A percentile compares a stretch with the other conserved stretches of the same genome.
Evolutionary conservation across 1,284 basidiomycete species (phyloP).

Genomic region (Phlebopus sp.): DNA sequence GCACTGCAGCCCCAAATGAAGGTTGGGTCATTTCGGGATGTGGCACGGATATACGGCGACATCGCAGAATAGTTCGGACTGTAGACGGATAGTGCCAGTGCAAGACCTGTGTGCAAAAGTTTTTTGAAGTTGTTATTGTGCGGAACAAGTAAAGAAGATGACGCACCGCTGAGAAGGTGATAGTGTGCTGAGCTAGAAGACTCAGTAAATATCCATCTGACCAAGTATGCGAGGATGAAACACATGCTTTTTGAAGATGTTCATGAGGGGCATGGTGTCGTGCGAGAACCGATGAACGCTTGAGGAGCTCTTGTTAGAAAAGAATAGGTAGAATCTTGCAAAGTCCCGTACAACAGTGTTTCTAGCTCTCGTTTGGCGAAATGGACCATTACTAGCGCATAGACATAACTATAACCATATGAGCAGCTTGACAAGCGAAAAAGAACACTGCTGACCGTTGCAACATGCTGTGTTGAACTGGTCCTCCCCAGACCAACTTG

Average conservation of each 20-base stretch:
- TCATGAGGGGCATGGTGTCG: constrained; percentile 87
- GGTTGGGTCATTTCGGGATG: constrained; percentile 60
- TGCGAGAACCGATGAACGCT: constrained; percentile 94
- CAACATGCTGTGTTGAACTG: constrained; percentile 71
- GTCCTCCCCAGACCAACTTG: constrained; percentile 62
- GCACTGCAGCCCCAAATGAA: constrained; percentile 70
- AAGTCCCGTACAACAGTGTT: constrained; percentile 72
- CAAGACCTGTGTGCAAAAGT: constrained; percentile 43
- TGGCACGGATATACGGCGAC: constrained; percentile 64
- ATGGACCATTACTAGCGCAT: constrained; percentile 79
- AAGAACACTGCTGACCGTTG: constrained; percentile 59
- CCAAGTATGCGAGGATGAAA: constrained; percentile 3
- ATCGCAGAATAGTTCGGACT: constrained; percentile 63
- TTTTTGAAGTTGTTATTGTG: neutral
- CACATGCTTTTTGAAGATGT: constrained; percentile 87
- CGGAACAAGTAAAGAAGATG: constrained; percentile 1
- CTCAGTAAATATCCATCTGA: neutral
- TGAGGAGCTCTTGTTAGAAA: constrained; percentile 1
- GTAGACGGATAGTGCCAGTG: constrained; percentile 80
- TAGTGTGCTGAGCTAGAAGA: constrained; percentile 79
- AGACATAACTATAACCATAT: constrained; percentile 59
- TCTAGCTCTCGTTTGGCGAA: constrained; percentile 94
- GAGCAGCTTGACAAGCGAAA: constrained; percentile 1
- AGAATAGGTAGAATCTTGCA: constrained; percentile 8
- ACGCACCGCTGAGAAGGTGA: constrained; percentile 74